A percentile compares a stretch with the other conserved stretches of the same genome.
These are phyloP conservation scores for Backusella morwellensis DNA, from an alignment of 192 early-diverging fungal genomes.

Conservation along the genomic window DNA sequence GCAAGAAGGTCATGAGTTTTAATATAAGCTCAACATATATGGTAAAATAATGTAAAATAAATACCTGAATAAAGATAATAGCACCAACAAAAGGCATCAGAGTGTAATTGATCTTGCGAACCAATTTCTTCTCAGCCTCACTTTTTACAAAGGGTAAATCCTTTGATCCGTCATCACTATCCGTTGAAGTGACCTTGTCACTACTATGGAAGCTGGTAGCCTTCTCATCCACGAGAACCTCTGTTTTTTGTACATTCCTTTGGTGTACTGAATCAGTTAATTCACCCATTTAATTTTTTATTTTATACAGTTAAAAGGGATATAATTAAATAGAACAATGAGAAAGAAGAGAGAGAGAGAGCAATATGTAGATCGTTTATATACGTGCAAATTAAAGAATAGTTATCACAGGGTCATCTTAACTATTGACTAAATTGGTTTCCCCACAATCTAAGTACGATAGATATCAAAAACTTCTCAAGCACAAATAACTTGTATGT, in stretches of 20 bases:
- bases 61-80: constrained; percentile 25
- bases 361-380: neutral
- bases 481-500: neutral
- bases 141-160: constrained; percentile 1
- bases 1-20: neutral
- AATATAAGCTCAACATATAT: neutral
- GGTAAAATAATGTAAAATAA: neutral
- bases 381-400: neutral
- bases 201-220: neutral
- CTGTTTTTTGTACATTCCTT: neutral
- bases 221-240: neutral
- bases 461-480: constrained; percentile 1
- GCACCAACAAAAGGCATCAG: constrained; percentile 14
- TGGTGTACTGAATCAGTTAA: neutral
- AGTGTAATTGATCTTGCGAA: constrained; percentile 15
- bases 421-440: neutral
- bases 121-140: constrained; percentile 2
- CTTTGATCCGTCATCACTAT: neutral
- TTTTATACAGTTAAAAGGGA: neutral
- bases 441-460: neutral
- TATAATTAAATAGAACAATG: neutral
- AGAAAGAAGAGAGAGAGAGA: neutral
- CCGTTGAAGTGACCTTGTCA: neutral
- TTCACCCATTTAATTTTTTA: neutral
- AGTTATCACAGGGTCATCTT: neutral